phyloP scores from a whole-genome alignment of 805 yeast species.

The Zygosaccharomyces kombuchaensis region DNA sequence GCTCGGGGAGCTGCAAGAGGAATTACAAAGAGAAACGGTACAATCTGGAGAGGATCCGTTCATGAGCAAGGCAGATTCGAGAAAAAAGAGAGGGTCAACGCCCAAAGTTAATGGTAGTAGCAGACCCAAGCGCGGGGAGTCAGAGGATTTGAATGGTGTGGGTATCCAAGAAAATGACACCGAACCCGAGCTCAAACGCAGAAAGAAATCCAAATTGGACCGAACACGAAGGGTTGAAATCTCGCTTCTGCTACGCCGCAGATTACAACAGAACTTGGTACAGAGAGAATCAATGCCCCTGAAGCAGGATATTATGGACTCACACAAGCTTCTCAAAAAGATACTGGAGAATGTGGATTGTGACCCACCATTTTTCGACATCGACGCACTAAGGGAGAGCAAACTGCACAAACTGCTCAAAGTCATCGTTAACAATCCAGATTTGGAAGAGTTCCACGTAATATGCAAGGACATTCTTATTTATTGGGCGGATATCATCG shows the following conservation, averaged over 20 bases:
- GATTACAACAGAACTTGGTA: slow-evolving; percentile 31
- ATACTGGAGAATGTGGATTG: slow-evolving; percentile 25
- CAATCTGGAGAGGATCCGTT: slow-evolving; percentile 31
- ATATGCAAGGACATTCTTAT: slow-evolving; percentile 25
- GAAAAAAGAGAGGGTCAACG: slow-evolving; percentile 7
- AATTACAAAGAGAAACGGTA: slow-evolving; percentile 16
- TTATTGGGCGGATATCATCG: slow-evolving; percentile 24
- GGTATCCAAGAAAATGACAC: background rate
- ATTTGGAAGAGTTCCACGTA: slow-evolving; percentile 30
- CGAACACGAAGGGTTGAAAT: slow-evolving; percentile 27
- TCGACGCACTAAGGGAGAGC: slow-evolving; percentile 27
- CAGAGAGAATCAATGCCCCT: slow-evolving; percentile 32
- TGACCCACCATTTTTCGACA: slow-evolving; percentile 31
- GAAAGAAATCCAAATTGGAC: slow-evolving; percentile 23
- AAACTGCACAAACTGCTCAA: slow-evolving; percentile 32
- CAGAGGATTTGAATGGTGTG: background rate
- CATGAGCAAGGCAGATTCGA: slow-evolving; percentile 13
- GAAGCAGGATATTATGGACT: slow-evolving; percentile 22
- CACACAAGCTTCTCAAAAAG: slow-evolving; percentile 27
- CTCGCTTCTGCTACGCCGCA: slow-evolving; percentile 28
- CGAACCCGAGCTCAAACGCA: background rate
- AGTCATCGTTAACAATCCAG: slow-evolving; percentile 26
- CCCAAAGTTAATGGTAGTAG: background rate
- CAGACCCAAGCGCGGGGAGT: slow-evolving; percentile 1
- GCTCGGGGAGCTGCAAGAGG: slow-evolving; percentile 17